Percentiles rank a stretch among this genome's conserved stretches.
Conservation (phyloP, 1,284 basidiomycete genomes). For the Cryptococcus jaspeensis region DNA sequence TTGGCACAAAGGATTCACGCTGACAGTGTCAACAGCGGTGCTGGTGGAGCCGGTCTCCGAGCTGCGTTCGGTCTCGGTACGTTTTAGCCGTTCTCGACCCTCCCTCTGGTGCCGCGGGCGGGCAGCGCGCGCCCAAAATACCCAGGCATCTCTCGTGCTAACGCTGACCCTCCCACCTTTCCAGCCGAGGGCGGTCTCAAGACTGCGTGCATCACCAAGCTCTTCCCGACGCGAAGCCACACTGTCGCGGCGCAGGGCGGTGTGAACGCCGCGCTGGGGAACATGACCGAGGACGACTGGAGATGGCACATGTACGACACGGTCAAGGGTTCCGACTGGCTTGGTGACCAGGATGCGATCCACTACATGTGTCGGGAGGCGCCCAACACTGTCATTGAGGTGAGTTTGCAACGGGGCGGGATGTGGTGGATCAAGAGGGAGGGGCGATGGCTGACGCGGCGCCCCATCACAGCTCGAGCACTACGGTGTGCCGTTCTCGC, state of each 20-base stretch:
- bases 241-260: slow-evolving; percentile 99
- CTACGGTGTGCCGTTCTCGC: slow-evolving; percentile 97
- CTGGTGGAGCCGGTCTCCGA: slow-evolving; percentile 95
- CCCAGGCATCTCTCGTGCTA: not conserved
- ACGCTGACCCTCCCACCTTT: not conserved
- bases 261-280: slow-evolving; percentile 98
- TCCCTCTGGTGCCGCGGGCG: too few relatives aligned
- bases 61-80: slow-evolving; percentile 87
- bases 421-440: not conserved
- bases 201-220: slow-evolving; percentile 97
- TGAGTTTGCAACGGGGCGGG: slow-evolving; percentile 46
- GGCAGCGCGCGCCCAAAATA: too few relatives aligned
- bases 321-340: slow-evolving; percentile 99
- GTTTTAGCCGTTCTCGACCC: slow-evolving; percentile 4
- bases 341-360: slow-evolving; percentile 99
- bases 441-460: not conserved
- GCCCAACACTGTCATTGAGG: slow-evolving; percentile 88
- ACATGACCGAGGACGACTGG: slow-evolving; percentile 99
- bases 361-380: slow-evolving; percentile 99
- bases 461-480: slow-evolving; percentile 76
- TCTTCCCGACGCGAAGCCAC: slow-evolving; percentile 99
- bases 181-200: slow-evolving; percentile 94
- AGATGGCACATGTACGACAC: slow-evolving; percentile 83
- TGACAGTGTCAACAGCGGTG: slow-evolving; percentile 63
- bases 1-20: slow-evolving; percentile 21